Percentiles rank a stretch among this genome's conserved stretches.
Conservation (phyloP, 2,329 filamentous ascomycete species). For the Aspergillus clavatus region DNA sequence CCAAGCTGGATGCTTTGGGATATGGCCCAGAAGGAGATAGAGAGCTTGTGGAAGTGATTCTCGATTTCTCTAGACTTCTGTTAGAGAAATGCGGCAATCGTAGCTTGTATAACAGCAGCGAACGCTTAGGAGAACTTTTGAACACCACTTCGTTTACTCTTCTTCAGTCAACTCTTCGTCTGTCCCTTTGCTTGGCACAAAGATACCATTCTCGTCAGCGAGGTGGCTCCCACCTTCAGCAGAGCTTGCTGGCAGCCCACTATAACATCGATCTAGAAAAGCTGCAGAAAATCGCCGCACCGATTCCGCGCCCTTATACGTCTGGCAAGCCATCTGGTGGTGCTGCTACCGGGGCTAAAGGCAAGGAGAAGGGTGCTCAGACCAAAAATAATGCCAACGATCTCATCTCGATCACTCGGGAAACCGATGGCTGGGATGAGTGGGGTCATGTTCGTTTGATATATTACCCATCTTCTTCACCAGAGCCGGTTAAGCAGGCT, state of each 20-base stretch:
- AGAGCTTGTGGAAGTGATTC: constrained; percentile 70
- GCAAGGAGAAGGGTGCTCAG: constrained; percentile 64
- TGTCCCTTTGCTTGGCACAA: constrained; percentile 82
- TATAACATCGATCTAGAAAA: constrained; percentile 70
- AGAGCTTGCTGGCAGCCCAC: constrained; percentile 73
- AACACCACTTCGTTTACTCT: constrained; percentile 80
- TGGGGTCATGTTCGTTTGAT: constrained; percentile 77
- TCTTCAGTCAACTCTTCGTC: constrained; percentile 70
- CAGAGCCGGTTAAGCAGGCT: constrained; percentile 29
- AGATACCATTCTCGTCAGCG: constrained; percentile 87
- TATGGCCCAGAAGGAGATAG: constrained; percentile 73
- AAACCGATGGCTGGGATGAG: constrained; percentile 58
- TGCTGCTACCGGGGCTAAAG: constrained; percentile 59
- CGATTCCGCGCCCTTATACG: constrained; percentile 70
- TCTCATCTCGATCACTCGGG: constrained; percentile 67
- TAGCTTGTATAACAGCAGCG: constrained; percentile 91
- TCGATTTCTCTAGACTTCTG: constrained; percentile 81
- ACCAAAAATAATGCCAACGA: constrained; percentile 71
- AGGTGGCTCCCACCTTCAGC: constrained; percentile 63
- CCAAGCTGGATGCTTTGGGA: constrained; percentile 55
- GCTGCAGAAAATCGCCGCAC: constrained; percentile 74
- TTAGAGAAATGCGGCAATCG: constrained; percentile 94
- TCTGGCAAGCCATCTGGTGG: constrained; percentile 46
- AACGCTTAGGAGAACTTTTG: constrained; percentile 80
- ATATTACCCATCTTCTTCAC: constrained; percentile 59